Evolutionary conservation across 1,284 basidiomycete species (phyloP), one percentile per base, ranked within the genome.

Genomic region (Irpex rosettiformis): DNA sequence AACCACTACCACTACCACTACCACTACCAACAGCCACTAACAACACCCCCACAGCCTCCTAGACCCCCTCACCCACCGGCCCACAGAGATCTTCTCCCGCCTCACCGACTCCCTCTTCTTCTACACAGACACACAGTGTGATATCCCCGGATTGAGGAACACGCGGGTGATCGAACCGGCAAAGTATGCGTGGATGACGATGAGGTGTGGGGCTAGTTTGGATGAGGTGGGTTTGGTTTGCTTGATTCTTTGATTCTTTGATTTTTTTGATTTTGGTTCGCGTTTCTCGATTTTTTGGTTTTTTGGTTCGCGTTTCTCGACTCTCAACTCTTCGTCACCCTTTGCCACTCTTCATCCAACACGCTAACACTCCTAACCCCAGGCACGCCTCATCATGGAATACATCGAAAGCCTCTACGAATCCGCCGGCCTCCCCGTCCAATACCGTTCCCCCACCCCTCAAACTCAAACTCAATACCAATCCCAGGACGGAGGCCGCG

Each of bases 111-210:
- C 56, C 7, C 40, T 27, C 10, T 58, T 58, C 51, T 58, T 58
- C 51, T 52, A 37, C 37, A 10, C 53, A 21, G 56, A 58, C 42
- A 11, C 51, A 8, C 30, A 42, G 8, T 58, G 56, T 40, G 49
- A 52, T 8, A 29, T 58, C 1, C 56, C 49, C 18, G 56, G 56
- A 4, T 27, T 58, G 33, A 30, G 56, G 27, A 29, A 29, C 25
- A 58, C 56, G 4, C 49, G 51, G 11, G 27, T 58, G 10, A 48
- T 58, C 33, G 56, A 58, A 49, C 56, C 56, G 24, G 56, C 49
- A 22, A 58, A 58, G 29, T 52, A 53, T 28, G 56, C 49, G 13
- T 58, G 56, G 56, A 47, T 58, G 51, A 25, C 30, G 18, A 18
- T 28, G 18, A 57, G 40, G 48, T 6, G 49, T 22, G 43, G 47